Evolutionary conservation across 345 rosid genomes (phyloP).

Genomic region (Boechera stricta): DNA sequence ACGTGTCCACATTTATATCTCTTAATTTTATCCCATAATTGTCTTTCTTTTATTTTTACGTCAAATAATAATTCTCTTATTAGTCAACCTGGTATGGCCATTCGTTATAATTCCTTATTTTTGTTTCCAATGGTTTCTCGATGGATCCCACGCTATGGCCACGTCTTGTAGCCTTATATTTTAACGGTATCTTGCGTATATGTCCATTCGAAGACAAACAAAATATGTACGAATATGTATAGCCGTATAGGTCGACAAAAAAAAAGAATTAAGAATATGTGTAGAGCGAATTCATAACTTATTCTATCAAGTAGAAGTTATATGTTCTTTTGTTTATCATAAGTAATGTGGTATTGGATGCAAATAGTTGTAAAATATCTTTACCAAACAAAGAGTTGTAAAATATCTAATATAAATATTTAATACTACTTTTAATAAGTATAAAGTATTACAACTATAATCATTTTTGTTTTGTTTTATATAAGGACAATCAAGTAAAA

Average conservation of each 20-base stretch:
- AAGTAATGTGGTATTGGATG: slow-evolving; percentile 1
- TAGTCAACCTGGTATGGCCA: slow-evolving; percentile 35
- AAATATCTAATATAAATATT: background rate
- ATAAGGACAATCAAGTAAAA: slow-evolving; percentile 3
- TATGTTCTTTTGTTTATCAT: background rate
- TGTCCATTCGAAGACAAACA: background rate
- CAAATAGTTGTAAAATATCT: background rate
- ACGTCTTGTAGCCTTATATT: slow-evolving; percentile 5
- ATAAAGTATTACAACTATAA: too few species aligned
- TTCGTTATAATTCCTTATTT: slow-evolving; percentile 18
- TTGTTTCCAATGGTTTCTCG: slow-evolving; percentile 6
- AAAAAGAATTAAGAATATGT: too few species aligned
- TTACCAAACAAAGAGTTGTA: background rate
- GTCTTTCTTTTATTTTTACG: background rate
- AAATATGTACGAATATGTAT: slow-evolving; percentile 1
- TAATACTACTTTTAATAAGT: background rate
- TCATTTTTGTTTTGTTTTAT: background rate
- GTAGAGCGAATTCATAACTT: background rate
- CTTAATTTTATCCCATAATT: background rate
- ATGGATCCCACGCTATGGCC: slow-evolving; percentile 30
- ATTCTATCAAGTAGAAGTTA: background rate
- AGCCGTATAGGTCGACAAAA: too few species aligned
- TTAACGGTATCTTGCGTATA: background rate
- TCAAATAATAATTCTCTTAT: slow-evolving; percentile 6
- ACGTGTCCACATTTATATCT: slow-evolving; percentile 30